Base-by-base conservation (phyloP, 1,139 yeast species). In the Diutina siamensis region DNA sequence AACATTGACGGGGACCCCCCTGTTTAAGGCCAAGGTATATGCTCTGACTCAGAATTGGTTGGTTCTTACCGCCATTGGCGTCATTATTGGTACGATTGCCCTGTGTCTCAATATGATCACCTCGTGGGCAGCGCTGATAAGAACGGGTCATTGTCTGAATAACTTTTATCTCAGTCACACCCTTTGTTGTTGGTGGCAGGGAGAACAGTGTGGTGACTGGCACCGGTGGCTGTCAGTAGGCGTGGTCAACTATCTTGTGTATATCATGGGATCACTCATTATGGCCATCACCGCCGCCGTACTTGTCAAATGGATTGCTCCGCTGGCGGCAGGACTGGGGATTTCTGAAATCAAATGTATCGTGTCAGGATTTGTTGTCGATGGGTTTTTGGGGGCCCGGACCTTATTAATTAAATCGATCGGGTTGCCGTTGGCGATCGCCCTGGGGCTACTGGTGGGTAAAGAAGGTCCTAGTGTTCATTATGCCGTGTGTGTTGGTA, bases 311-410 rank as follows among this genome's bases (percentile, higher is more conserved):
- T 61, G 63, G 19, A 80, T 77, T 55, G 92, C 96, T 0, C 96
- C 96, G 0, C 73, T 81, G 48, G 98, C 98, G 0, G 94, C 98
- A 0, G 98, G 98, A 0, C 85, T 95, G 2, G 98, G 98, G 0
- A 94, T 94, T 44, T 83, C 97, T 4, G 99, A 94, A 60, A 92
- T 94, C 60, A 94, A 94, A 61, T 85, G 95, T 59, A 88, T 94
- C 52, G 88, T 92, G 1, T 83, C 95, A 0, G 99, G 99, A 0
- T 94, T 89, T 59, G 78, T 76, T 20, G 74, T 85, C 71, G 75
- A 78, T 33, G 88, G 86, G 4, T 94, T 89, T 55, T 69, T 92
- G 46, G 85, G 83, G 19, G 72, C 81, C 63, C 68, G 75, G 60
- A 88, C 97, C 0, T 66, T 92, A 28, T 55, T 77, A 1, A 78